A percentile compares a stretch with the other conserved stretches of the same genome.
phyloP scores from a whole-genome alignment of 495 filamentous ascomycete species.

The Articulospora tetracladia region DNA sequence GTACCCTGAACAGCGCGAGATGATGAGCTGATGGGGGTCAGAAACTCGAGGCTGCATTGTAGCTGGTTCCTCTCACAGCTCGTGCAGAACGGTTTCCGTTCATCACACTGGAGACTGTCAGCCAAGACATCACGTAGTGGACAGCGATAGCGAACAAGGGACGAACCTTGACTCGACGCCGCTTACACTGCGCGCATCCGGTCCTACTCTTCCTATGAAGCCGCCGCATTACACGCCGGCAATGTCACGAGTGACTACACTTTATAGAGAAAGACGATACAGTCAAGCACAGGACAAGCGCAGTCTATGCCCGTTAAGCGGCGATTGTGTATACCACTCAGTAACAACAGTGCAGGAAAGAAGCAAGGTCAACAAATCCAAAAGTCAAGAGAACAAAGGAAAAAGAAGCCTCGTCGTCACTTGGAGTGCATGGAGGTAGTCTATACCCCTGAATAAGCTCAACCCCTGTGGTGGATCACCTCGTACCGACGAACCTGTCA shows the following conservation, averaged over 20 bases:
- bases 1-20: neutral
- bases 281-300: too few species aligned
- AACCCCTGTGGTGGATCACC: too few species aligned
- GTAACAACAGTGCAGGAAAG: too few species aligned
- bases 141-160: neutral
- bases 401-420: too few species aligned
- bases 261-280: too few species aligned
- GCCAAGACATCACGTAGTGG: neutral
- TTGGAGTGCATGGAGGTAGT: neutral
- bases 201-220: conserved; percentile 10
- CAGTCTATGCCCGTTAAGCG: too few species aligned
- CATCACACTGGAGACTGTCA: conserved; percentile 10
- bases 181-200: conserved; percentile 15
- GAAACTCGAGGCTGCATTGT: conserved; percentile 10
- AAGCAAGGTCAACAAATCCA: neutral
- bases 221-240: conserved; percentile 7
- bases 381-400: too few species aligned
- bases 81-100: conserved; percentile 7
- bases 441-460: neutral
- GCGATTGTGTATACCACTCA: too few species aligned
- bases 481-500: neutral
- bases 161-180: conserved; percentile 10
- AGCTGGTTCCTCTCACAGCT: conserved; percentile 6
- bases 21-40: neutral
- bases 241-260: too few species aligned